These are phyloP conservation scores for Chiua sp. DNA, from an alignment of 1,284 basidiomycete genomes.

Conservation along the genomic window DNA sequence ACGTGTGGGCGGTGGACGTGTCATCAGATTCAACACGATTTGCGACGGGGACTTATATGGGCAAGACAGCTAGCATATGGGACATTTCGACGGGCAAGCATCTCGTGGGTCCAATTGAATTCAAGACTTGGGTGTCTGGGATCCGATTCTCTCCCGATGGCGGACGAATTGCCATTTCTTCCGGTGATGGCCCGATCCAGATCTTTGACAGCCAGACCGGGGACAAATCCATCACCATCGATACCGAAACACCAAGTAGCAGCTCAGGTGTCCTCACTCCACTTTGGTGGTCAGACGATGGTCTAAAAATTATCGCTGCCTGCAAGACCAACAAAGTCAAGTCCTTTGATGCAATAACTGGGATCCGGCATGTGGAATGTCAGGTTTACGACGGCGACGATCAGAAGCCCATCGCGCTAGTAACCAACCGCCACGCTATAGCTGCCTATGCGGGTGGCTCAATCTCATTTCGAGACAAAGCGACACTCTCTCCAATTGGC, in stretches of 20 bases:
- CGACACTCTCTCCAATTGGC: neutral
- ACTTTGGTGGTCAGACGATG: neutral
- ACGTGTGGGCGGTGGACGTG: neutral
- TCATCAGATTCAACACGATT: neutral
- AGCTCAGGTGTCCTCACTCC: neutral
- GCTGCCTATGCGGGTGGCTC: neutral
- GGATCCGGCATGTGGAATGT: neutral
- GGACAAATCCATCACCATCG: neutral
- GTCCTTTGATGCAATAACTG: neutral
- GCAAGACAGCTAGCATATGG: too few species aligned
- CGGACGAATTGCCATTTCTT: too few species aligned
- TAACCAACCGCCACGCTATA: neutral
- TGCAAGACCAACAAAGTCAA: neutral
- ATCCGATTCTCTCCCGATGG: neutral
- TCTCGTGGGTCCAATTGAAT: neutral
- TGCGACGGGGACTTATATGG: too few species aligned
- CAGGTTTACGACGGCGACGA: neutral
- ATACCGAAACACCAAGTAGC: too few species aligned
- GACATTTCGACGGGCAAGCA: too few species aligned
- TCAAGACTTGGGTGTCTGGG: neutral
- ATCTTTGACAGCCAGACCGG: neutral
- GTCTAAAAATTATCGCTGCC: too few species aligned
- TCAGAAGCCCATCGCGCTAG: neutral
- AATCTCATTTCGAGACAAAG: conserved; percentile 15
- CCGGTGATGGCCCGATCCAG: neutral